Conservation (phyloP, 176 grass and related monocot species). For the Zoysia pacifica region DNA sequence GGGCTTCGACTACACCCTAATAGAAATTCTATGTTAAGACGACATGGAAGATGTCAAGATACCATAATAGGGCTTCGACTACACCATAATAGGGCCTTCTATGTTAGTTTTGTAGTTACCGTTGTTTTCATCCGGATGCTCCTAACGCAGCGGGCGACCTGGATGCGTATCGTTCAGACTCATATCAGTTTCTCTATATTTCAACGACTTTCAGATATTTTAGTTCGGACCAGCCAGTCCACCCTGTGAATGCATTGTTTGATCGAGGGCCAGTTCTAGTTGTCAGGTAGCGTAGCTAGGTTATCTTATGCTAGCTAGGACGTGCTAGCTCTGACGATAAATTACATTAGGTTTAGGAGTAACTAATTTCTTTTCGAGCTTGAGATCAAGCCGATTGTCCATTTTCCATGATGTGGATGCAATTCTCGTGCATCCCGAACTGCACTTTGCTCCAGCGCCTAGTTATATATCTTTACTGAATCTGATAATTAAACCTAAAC, state of each 20-base stretch:
- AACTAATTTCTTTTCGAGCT: neutral
- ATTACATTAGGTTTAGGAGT: neutral
- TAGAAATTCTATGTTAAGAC: neutral
- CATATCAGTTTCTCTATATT: neutral
- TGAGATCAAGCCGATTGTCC: constrained; percentile 5
- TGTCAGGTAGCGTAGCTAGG: neutral
- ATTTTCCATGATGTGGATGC: neutral
- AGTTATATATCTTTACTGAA: neutral
- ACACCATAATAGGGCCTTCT: neutral
- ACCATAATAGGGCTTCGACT: neutral
- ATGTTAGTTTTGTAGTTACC: constrained; percentile 1
- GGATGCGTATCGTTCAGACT: neutral
- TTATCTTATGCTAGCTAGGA: neutral
- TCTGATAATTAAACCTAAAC: neutral
- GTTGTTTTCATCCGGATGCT: constrained; percentile 23
- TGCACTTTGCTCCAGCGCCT: neutral
- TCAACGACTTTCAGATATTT: neutral
- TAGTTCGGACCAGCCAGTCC: neutral
- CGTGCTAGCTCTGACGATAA: neutral
- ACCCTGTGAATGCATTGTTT: neutral
- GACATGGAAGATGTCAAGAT: neutral
- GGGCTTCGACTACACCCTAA: neutral
- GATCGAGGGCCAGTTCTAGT: neutral
- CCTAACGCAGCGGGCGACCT: neutral
- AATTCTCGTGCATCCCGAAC: neutral